Evolutionary conservation across 805 yeast genomes (phyloP), one percentile per base, ranked within the genome.

Genomic region (Nakazawaea ambrosiae): DNA sequence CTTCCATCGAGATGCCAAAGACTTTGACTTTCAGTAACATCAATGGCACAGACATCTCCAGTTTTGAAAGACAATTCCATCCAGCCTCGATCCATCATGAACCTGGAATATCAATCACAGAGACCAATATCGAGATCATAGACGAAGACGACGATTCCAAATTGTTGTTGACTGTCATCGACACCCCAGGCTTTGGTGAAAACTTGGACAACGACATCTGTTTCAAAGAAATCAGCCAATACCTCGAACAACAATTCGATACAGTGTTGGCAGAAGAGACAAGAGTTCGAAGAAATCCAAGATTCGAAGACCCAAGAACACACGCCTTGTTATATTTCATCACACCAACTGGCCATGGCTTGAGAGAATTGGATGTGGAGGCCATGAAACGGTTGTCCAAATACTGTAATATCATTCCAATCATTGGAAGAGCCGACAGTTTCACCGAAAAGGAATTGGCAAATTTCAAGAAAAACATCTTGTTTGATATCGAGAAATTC

Each of bases 221-320:
- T 52, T 76, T 73, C 50, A 65, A 61, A 10, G 92, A 83, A 52
- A 73, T 83, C 36, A 73, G 75, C 37, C 66, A 69, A 40, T 84
- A 72, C 53, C 60, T 84, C 50, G 82, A 80, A 54, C 87, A 80
- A 53, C 90, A 83, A 53, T 83, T 82, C 53, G 89, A 81, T 54
- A 63, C 70, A 40, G 87, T 84, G 0, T 68, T 88, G 33, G 86
- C 85, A 2, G 96, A 88, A 55, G 96, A 88, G 57, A 83, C 92
- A 1, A 70, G 90, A 45, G 85, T 88, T 45, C 73, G 73, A 57
- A 79, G 97, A 69, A 85, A 86, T 54, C 95, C 95, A 19, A 67
- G 85, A 45, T 78, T 81, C 52, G 79, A 73, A 48, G 90, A 84
- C 60, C 70, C 88, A 14, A 67, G 92, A 49, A 85, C 83, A 29